Evolutionary conservation across 2,329 filamentous ascomycete genomes (phyloP), one percentile per base, ranked within the genome.

Genomic region (Colletotrichum liaoningense): DNA sequence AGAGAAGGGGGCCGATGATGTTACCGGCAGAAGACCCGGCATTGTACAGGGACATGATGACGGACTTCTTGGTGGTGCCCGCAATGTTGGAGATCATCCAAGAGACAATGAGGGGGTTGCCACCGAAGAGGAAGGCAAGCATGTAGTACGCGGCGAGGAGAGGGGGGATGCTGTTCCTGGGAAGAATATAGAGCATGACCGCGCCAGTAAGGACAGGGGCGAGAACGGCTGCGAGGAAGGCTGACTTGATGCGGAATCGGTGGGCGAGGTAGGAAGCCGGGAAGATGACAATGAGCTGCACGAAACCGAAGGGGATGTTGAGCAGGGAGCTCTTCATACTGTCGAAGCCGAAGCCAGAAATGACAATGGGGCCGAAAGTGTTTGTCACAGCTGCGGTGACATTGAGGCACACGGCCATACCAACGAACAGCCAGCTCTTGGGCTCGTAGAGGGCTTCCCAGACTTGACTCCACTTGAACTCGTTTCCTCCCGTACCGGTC

Each of bases 81-180:
- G 86, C 92, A 0, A 91, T 93, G 79, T 94, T 94, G 8, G 88
- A 90, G 6, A 93, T 87, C 70, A 93, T 91, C 92, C 92, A 94
- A 0, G 89, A 87, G 0, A 93, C 89, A 30, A 93, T 88, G 11
- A 94, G 83, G 0, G 91, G 91, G 76, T 92, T 93, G 1, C 88
- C 89, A 1, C 90, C 90, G 74, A 91, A 93, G 9, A 93, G 82
- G 79, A 93, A 93, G 0, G 90, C 88, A 0, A 93, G 85, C 2
- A 93, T 83, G 76, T 93, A 93, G 79, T 93, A 93, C 0, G 88
- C 91, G 0, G 85, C 87, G 2, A 93, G 83, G 2, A 92, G 81
- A 0, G 86, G 84, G 1, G 82, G 79, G 0, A 81, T 77, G 1
- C 70, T 78, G 78, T 38, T 86, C 83, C 33, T 87, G 84, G 55